These are phyloP conservation scores for Lichtheimia ornata DNA, from an alignment of 371 early-diverging fungal genomes.

Conservation along the genomic window DNA sequence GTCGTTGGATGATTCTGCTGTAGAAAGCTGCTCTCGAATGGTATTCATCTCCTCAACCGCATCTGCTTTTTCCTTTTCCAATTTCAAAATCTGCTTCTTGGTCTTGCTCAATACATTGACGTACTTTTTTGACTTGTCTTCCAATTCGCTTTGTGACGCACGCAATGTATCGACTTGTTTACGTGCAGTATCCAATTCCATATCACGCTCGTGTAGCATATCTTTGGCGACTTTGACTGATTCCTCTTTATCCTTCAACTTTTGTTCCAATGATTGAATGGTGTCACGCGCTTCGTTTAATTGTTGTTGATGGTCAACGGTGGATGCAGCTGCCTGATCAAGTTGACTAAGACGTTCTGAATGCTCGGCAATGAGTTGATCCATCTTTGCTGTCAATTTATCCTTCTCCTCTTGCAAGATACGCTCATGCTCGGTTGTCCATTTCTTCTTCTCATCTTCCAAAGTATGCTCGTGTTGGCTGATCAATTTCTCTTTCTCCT, in stretches of 20 bases:
- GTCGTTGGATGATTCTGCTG: slow-evolving; percentile 20
- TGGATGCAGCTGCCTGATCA: slow-evolving; percentile 27
- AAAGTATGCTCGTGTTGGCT: neutral
- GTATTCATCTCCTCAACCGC: slow-evolving; percentile 50
- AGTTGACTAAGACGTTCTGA: slow-evolving; percentile 17
- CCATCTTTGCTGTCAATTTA: slow-evolving; percentile 5
- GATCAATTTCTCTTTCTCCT: neutral
- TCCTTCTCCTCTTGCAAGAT: neutral
- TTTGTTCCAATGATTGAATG: slow-evolving; percentile 32
- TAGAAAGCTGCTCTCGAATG: slow-evolving; percentile 11
- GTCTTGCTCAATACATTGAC: slow-evolving; percentile 51
- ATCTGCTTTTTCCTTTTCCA: slow-evolving; percentile 64
- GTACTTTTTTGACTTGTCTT: slow-evolving; percentile 60
- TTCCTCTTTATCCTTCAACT: slow-evolving; percentile 54
- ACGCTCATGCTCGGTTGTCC: neutral
- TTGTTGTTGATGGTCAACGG: slow-evolving; percentile 18
- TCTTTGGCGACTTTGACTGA: slow-evolving; percentile 55
- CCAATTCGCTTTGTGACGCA: slow-evolving; percentile 42
- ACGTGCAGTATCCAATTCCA: slow-evolving; percentile 50
- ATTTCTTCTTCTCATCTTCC: neutral
- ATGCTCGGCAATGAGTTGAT: slow-evolving; percentile 18
- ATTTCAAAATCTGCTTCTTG: slow-evolving; percentile 55
- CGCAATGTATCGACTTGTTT: slow-evolving; percentile 51
- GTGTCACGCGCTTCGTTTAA: slow-evolving; percentile 37
- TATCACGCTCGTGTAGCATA: slow-evolving; percentile 57